phyloP scores from a whole-genome alignment of 2,329 filamentous ascomycete genomes.

The Fusarium fracticaudum region DNA sequence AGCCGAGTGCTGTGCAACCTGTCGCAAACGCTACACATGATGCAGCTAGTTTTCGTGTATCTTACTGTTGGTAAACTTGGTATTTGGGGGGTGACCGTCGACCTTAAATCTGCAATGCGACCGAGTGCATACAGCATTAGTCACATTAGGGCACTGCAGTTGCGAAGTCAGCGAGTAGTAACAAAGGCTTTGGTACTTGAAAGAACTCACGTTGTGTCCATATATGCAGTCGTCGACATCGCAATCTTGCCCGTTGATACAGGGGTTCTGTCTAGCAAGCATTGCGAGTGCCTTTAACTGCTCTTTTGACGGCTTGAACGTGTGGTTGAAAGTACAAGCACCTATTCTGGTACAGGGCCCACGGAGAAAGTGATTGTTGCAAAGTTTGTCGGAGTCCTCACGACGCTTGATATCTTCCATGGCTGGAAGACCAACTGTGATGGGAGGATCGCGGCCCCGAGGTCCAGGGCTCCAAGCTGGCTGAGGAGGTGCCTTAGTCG shows the following conservation, averaged over 20 bases:
- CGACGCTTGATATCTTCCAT: conserved; percentile 67
- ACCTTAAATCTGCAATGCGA: conserved; percentile 65
- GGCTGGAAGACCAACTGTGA: conserved; percentile 57
- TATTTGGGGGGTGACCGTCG: conserved; percentile 66
- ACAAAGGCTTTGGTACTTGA: neutral
- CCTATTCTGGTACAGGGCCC: conserved; percentile 65
- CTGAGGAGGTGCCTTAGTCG: conserved; percentile 34
- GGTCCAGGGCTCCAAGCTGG: conserved; percentile 62
- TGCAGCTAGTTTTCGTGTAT: conserved; percentile 46
- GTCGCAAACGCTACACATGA: neutral
- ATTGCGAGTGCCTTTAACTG: conserved; percentile 66
- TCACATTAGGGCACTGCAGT: conserved; percentile 62
- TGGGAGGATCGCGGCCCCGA: conserved; percentile 64
- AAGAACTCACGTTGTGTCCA: conserved; percentile 66
- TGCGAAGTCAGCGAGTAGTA: conserved; percentile 7
- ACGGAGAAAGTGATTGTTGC: conserved; percentile 70
- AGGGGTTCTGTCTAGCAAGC: conserved; percentile 66
- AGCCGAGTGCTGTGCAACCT: neutral
- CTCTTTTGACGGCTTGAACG: conserved; percentile 61
- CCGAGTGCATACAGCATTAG: conserved; percentile 61
- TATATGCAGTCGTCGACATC: conserved; percentile 68
- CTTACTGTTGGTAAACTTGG: conserved; percentile 56
- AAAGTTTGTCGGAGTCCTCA: conserved; percentile 64
- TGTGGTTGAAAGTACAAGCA: conserved; percentile 67
- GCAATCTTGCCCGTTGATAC: conserved; percentile 66